Conservation (phyloP, 78 protist genomes). For the Fonticula alba region DNA sequence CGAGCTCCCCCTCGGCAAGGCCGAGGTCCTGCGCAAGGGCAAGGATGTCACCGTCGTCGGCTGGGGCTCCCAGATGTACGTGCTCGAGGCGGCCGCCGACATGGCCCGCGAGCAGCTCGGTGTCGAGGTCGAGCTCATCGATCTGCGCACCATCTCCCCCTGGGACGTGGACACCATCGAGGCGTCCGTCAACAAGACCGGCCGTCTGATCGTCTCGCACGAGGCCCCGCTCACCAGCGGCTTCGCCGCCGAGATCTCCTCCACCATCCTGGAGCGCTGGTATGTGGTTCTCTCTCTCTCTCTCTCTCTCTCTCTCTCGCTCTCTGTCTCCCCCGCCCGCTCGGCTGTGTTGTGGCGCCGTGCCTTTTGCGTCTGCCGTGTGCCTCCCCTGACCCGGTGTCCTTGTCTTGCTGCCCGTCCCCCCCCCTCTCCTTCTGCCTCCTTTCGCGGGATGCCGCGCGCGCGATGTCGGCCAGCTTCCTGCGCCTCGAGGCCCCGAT, state of each 20-base stretch:
- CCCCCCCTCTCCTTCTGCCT: no score
- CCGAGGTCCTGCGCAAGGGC: constrained; percentile 43
- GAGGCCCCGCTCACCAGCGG: constrained; percentile 88
- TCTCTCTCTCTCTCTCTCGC: no score
- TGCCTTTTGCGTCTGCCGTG: neutral
- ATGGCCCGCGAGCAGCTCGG: constrained; percentile 53
- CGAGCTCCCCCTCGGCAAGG: constrained; percentile 59
- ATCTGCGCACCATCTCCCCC: constrained; percentile 60
- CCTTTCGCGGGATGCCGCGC: no score
- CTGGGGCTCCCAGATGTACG: constrained; percentile 61
- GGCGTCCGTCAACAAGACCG: constrained; percentile 60
- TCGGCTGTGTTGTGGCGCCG: no score
- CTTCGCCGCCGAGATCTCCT: constrained; percentile 75
- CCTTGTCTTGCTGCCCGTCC: no score
- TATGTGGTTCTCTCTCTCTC: no score
- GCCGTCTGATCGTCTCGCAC: constrained; percentile 57
- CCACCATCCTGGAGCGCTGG: constrained; percentile 37
- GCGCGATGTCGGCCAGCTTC: constrained; percentile 46
- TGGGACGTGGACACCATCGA: constrained; percentile 69
- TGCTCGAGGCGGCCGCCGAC: constrained; percentile 31
- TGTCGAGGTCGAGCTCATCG: constrained; percentile 52
- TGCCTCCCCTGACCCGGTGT: no score
- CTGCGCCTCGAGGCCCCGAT: constrained; percentile 78
- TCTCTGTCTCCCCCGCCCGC: no score
- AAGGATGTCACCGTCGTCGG: constrained; percentile 64